Evolutionary conservation across 345 rosid genomes (phyloP).

Genomic region (Mercurialis annua): DNA sequence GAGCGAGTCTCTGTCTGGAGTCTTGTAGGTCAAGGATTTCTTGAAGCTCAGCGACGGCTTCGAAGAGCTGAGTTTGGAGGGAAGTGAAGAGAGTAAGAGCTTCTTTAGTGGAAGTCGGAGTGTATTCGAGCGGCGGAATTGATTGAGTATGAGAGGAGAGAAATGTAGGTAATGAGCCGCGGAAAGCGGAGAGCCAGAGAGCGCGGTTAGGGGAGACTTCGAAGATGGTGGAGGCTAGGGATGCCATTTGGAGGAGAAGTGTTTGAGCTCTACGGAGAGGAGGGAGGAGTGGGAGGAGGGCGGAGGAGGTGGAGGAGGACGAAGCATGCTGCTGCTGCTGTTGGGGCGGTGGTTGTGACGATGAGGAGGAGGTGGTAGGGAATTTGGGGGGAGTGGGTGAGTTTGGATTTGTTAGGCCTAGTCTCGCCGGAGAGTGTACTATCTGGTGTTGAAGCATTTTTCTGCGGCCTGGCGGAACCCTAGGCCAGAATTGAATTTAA

Average conservation of each 20-base stretch:
- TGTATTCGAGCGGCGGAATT: slow-evolving; percentile 42
- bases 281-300: slow-evolving; percentile 80
- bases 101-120: slow-evolving; percentile 67
- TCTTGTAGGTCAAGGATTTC: slow-evolving; percentile 96
- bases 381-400: slow-evolving; percentile 69
- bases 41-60: slow-evolving; percentile 83
- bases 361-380: slow-evolving; percentile 37
- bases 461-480: no score
- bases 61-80: slow-evolving; percentile 87
- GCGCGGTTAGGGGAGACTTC: slow-evolving; percentile 76
- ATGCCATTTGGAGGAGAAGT: slow-evolving; percentile 79
- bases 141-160: slow-evolving; percentile 55
- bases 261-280: slow-evolving; percentile 83
- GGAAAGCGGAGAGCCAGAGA: slow-evolving; percentile 68
- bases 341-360: slow-evolving; percentile 31
- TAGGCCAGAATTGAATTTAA: no score
- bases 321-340: slow-evolving; percentile 25
- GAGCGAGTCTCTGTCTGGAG: slow-evolving; percentile 53
- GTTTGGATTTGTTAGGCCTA: slow-evolving; percentile 70
- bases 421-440: slow-evolving; percentile 81
- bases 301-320: slow-evolving; percentile 46
- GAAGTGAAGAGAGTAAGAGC: slow-evolving; percentile 56
- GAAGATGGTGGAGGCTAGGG: slow-evolving; percentile 65
- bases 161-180: slow-evolving; percentile 76
- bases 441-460: slow-evolving; percentile 80